Conservation (phyloP, 768 basidiomycete genomes). For the Steccherinum ochraceum region DNA sequence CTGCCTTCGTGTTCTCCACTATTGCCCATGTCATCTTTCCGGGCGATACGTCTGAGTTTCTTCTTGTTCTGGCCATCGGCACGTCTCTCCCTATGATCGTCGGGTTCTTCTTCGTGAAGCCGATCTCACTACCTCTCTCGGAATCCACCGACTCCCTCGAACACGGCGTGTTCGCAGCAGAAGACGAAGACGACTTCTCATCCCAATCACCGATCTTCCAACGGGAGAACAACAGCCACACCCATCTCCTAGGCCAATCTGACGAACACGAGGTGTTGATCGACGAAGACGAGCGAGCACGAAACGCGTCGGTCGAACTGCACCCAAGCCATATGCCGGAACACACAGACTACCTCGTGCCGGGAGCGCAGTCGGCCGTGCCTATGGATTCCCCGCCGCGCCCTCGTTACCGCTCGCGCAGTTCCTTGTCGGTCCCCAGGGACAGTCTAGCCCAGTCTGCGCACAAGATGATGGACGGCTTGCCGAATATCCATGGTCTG, state of each 20-base stretch:
- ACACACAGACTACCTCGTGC: constrained; percentile 17
- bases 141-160: constrained; percentile 19
- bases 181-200: constrained; percentile 14
- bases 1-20: constrained; percentile 84
- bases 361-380: constrained; percentile 12
- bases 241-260: constrained; percentile 15
- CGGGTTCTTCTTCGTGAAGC: constrained; percentile 69
- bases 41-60: constrained; percentile 71
- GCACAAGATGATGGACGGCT: constrained; percentile 16
- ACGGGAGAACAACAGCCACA: constrained; percentile 21
- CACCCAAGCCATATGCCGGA: constrained; percentile 1
- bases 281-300: constrained; percentile 15
- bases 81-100: constrained; percentile 75
- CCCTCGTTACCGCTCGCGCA: constrained; percentile 15
- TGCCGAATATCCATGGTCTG: constrained; percentile 49
- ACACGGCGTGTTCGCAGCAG: constrained; percentile 11
- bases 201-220: constrained; percentile 17
- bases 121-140: constrained; percentile 50
- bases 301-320: background rate
- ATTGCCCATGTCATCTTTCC: constrained; percentile 67
- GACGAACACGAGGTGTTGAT: constrained; percentile 18
- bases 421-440: constrained; percentile 10
- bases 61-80: constrained; percentile 71
- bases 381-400: constrained; percentile 19
- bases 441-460: constrained; percentile 7